Conservation (phyloP, 2,329 filamentous ascomycete species). For the Domatiomyces globalis region DNA sequence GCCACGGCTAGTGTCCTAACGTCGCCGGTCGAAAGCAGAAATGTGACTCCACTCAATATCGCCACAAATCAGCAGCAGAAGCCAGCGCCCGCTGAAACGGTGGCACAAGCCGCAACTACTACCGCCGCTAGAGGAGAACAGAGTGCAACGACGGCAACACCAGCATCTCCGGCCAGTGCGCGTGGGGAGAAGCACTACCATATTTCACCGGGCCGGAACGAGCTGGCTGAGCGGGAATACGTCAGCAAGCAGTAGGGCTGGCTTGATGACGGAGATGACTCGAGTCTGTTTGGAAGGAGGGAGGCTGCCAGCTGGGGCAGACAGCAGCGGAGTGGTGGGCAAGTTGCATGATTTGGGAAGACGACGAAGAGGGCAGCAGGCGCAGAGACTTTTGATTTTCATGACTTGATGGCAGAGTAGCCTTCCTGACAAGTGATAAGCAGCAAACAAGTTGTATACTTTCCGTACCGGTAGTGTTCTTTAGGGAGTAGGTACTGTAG, state of each 20-base stretch:
- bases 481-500: too few relatives aligned
- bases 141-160: not conserved
- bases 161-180: not conserved
- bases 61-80: slow-evolving; percentile 7
- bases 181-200: not conserved
- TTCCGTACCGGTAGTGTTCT: too few relatives aligned
- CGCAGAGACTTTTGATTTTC: too few relatives aligned
- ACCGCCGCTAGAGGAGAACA: not conserved
- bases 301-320: not conserved
- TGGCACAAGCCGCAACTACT: not conserved
- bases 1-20: slow-evolving; percentile 11
- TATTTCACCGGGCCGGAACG: not conserved
- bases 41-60: slow-evolving; percentile 11
- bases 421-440: too few relatives aligned
- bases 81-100: not conserved
- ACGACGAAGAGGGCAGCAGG: too few relatives aligned
- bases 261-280: not conserved
- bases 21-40: slow-evolving; percentile 11
- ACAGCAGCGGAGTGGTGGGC: not conserved
- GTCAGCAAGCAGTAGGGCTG: slow-evolving; percentile 1
- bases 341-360: not conserved
- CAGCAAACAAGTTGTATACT: too few relatives aligned
- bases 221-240: slow-evolving; percentile 1
- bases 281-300: not conserved
- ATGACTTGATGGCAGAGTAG: too few relatives aligned